Conservation (phyloP, 2,329 filamentous ascomycete species). For the Graphilbum fragrans region DNA sequence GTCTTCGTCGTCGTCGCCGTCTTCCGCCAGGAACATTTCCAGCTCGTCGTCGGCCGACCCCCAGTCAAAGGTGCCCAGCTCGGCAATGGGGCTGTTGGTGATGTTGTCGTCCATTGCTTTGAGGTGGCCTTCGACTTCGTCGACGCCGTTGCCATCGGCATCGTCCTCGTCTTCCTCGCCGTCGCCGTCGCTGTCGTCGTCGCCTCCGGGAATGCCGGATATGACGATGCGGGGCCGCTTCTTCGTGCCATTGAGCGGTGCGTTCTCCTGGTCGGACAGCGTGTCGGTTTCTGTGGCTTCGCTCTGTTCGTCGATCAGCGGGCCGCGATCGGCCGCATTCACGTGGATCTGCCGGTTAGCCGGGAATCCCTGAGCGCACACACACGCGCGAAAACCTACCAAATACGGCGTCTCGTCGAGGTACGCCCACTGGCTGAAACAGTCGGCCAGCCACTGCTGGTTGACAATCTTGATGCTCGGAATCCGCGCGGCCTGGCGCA, state of each 20-base stretch:
- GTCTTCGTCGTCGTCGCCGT: constrained; percentile 35
- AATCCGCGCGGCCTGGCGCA: constrained; percentile 71
- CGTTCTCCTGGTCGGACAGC: constrained; percentile 16
- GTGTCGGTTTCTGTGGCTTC: constrained; percentile 16
- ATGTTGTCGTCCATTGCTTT: constrained; percentile 16
- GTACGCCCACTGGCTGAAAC: constrained; percentile 70
- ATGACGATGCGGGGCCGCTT: constrained; percentile 28
- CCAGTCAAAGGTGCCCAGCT: constrained; percentile 48
- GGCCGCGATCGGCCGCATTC: constrained; percentile 21
- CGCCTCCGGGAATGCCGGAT: constrained; percentile 22
- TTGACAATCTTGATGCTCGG: constrained; percentile 82
- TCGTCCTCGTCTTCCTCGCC: constrained; percentile 19
- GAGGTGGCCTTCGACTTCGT: constrained; percentile 15
- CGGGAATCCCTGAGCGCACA: constrained; percentile 37
- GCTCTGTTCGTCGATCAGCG: constrained; percentile 19
- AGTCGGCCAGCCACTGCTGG: constrained; percentile 79
- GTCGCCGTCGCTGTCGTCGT: neutral
- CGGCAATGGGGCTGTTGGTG: constrained; percentile 39
- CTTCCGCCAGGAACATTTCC: constrained; percentile 56
- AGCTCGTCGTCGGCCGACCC: constrained; percentile 58
- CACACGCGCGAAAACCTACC: constrained; percentile 7
- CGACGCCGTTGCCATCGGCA: constrained; percentile 18
- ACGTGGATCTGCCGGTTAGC: constrained; percentile 61
- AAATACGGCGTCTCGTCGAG: constrained; percentile 69
- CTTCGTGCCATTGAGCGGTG: constrained; percentile 17